Conservation (phyloP, 2,329 filamentous ascomycete species). For the Alternaria incomplexa region DNA sequence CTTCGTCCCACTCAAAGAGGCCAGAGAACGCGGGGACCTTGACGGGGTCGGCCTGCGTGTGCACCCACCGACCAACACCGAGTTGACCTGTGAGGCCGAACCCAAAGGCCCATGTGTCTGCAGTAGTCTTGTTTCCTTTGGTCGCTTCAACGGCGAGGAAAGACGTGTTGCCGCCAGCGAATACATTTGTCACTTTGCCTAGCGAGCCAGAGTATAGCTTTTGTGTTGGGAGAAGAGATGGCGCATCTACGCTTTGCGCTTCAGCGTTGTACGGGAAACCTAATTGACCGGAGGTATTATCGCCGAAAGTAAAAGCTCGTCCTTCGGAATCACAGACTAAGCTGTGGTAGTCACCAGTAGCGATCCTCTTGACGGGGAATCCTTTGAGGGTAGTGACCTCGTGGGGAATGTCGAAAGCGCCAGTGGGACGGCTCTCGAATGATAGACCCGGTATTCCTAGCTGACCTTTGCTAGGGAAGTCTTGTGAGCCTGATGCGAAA, state of each 20-base stretch:
- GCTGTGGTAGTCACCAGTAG: slow-evolving; percentile 86
- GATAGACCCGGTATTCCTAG: slow-evolving; percentile 83
- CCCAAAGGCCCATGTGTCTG: slow-evolving; percentile 87
- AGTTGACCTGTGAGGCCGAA: slow-evolving; percentile 83
- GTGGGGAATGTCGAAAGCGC: slow-evolving; percentile 81
- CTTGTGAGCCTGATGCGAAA: slow-evolving; percentile 77
- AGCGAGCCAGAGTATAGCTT: slow-evolving; percentile 73
- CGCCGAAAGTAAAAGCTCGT: slow-evolving; percentile 83
- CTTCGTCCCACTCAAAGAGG: slow-evolving; percentile 87
- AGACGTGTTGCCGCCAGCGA: slow-evolving; percentile 84
- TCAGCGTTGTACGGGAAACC: slow-evolving; percentile 75
- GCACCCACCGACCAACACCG: slow-evolving; percentile 88
- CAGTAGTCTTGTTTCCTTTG: slow-evolving; percentile 65
- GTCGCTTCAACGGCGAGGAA: slow-evolving; percentile 86
- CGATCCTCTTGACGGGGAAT: slow-evolving; percentile 75
- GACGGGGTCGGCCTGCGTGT: slow-evolving; percentile 76
- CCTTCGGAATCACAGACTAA: slow-evolving; percentile 77
- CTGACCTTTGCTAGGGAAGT: slow-evolving; percentile 83
- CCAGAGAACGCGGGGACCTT: slow-evolving; percentile 85
- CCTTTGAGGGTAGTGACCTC: slow-evolving; percentile 76
- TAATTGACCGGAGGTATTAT: slow-evolving; percentile 89
- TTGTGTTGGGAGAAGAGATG: slow-evolving; percentile 72
- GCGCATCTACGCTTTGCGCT: slow-evolving; percentile 68
- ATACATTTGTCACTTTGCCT: slow-evolving; percentile 75
- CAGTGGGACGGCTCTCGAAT: slow-evolving; percentile 77